These are phyloP conservation scores for Cairneyella variabilis DNA, from an alignment of 495 filamentous ascomycete genomes.

Conservation along the genomic window DNA sequence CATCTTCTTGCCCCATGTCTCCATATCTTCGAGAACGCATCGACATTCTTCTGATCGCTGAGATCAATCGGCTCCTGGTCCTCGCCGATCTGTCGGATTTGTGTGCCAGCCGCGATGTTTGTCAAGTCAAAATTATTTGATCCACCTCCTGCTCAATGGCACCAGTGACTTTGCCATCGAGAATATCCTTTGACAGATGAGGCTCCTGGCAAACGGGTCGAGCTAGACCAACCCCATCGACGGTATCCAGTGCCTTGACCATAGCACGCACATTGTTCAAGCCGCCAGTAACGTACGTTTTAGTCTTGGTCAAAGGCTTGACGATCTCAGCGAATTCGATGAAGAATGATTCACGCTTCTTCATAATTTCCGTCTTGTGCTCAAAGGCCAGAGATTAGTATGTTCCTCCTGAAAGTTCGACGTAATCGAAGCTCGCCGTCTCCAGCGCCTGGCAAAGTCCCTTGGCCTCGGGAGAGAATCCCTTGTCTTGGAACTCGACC, in stretches of 20 bases:
- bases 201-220: conserved; percentile 51
- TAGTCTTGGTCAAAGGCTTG: conserved; percentile 49
- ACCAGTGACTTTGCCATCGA: conserved; percentile 39
- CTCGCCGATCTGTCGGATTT: conserved; percentile 50
- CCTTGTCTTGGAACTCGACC: conserved; percentile 61
- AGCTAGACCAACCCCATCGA: conserved; percentile 55
- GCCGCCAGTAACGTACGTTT: conserved; percentile 59
- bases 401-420: conserved; percentile 63
- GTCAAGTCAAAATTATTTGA: conserved; percentile 42
- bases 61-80: conserved; percentile 50
- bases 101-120: conserved; percentile 42
- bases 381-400: conserved; percentile 53
- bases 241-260: conserved; percentile 52
- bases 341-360: conserved; percentile 61
- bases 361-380: conserved; percentile 50
- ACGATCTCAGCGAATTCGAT: conserved; percentile 63
- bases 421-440: conserved; percentile 53
- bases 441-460: conserved; percentile 54
- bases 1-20: conserved; percentile 22
- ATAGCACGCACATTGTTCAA: conserved; percentile 58
- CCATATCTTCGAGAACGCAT: conserved; percentile 24
- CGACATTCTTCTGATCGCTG: conserved; percentile 38
- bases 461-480: conserved; percentile 52
- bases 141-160: conserved; percentile 43
- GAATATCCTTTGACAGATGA: conserved; percentile 43